Evolutionary conservation across 2,329 filamentous ascomycete genomes (phyloP).

Genomic region (Decorospora gaudefroyi): DNA sequence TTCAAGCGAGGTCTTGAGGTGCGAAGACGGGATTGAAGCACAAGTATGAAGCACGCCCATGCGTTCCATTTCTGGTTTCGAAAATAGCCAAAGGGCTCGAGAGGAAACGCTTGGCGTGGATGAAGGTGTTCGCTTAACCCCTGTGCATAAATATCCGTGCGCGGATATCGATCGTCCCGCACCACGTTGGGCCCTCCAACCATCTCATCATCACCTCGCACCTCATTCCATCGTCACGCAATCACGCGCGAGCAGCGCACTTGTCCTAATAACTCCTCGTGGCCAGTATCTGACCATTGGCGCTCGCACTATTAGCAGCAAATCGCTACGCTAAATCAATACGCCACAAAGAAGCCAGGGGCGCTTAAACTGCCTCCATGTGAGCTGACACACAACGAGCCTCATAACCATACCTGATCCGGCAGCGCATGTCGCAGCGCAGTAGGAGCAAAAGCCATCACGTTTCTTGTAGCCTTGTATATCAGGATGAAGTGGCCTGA

Average conservation of each 20-base stretch:
- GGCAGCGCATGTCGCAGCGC: conserved; percentile 37
- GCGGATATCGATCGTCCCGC: conserved; percentile 20
- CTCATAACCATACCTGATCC: conserved; percentile 32
- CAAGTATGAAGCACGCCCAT: no score
- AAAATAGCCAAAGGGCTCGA: no score
- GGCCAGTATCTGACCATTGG: conserved; percentile 14
- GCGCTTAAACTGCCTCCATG: conserved; percentile 28
- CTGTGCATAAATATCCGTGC: conserved; percentile 17
- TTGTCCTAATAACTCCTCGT: conserved; percentile 7
- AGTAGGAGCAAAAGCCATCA: conserved; percentile 32
- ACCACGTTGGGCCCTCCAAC: conserved; percentile 9
- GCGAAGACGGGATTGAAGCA: no score
- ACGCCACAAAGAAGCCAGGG: conserved; percentile 17
- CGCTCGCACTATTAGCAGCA: conserved; percentile 2
- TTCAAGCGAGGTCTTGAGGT: no score
- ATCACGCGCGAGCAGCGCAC: conserved; percentile 2
- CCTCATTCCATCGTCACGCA: conserved; percentile 11
- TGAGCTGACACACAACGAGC: conserved; percentile 34
- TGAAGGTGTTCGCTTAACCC: conserved; percentile 8
- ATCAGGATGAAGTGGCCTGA: conserved; percentile 40
- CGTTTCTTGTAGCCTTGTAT: conserved; percentile 34
- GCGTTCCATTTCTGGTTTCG: no score
- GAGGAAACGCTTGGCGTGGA: not conserved
- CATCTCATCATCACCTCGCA: conserved; percentile 2
- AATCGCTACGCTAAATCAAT: conserved; percentile 4